phyloP scores from a whole-genome alignment of 2,329 filamentous ascomycete genomes.

The Colletotrichum tabaci region DNA sequence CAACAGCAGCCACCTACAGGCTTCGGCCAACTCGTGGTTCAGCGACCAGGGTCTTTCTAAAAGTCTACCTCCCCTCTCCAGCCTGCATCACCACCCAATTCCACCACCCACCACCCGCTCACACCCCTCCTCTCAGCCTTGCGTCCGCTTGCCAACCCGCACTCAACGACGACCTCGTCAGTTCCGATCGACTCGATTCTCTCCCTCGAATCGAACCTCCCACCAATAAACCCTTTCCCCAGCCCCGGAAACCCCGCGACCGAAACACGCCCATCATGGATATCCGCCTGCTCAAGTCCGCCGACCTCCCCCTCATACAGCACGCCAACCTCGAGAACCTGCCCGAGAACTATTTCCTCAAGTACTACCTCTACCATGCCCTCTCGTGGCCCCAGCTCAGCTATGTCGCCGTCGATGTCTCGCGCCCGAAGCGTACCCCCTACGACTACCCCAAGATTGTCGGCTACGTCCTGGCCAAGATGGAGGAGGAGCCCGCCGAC shows the following conservation, averaged over 20 bases:
- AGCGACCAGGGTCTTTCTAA: conserved; percentile 35
- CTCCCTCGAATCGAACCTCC: neutral
- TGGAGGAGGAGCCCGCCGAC: conserved; percentile 97
- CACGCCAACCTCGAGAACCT: conserved; percentile 99
- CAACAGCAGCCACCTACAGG: neutral
- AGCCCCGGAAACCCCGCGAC: neutral
- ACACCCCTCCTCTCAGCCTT: conserved; percentile 25
- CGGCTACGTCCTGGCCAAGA: conserved; percentile 99
- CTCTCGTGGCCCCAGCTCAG: conserved; percentile 98
- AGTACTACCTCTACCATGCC: conserved; percentile 99
- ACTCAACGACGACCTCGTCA: conserved; percentile 4
- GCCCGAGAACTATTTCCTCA: conserved; percentile 99
- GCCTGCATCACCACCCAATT: conserved; percentile 11
- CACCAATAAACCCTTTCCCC: neutral
- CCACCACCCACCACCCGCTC: conserved; percentile 22
- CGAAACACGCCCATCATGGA: conserved; percentile 74
- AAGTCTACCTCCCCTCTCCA: conserved; percentile 36
- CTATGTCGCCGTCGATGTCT: conserved; percentile 95
- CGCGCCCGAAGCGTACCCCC: conserved; percentile 80
- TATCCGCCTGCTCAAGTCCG: conserved; percentile 87
- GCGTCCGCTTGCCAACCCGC: conserved; percentile 18
- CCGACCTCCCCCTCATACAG: conserved; percentile 92
- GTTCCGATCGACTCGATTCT: neutral
- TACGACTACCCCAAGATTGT: conserved; percentile 98
- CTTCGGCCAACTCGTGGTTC: conserved; percentile 15